Evolutionary conservation across 192 early-diverging fungal species (phyloP).

Genomic region (Mortierella claussenii): DNA sequence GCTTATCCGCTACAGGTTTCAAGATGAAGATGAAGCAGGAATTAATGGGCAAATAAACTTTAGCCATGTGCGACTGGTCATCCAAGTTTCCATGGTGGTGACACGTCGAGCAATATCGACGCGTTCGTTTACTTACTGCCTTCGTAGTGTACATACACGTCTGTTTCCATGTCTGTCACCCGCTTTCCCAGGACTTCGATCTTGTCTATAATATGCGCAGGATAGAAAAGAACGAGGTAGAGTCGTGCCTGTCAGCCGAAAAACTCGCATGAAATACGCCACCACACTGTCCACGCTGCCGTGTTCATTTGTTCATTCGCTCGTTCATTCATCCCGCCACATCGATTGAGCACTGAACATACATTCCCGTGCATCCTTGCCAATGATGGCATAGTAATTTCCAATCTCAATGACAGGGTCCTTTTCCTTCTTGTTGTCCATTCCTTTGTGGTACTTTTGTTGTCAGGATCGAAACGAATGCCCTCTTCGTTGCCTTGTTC

Average conservation of each 20-base stretch:
- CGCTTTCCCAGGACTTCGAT: conserved; percentile 48
- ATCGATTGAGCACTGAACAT: too few relatives aligned
- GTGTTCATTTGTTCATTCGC: not conserved
- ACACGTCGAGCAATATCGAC: too few relatives aligned
- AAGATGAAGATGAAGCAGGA: not conserved
- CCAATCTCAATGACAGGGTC: conserved; percentile 30
- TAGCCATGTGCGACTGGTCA: too few relatives aligned
- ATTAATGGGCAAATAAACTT: too few relatives aligned
- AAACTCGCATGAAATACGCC: too few relatives aligned
- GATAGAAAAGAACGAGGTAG: not conserved
- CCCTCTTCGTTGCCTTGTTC: too few relatives aligned
- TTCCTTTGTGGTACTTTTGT: too few relatives aligned
- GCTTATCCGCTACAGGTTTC: conserved; percentile 33
- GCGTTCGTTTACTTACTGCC: conserved; percentile 54
- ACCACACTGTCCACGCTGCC: too few relatives aligned
- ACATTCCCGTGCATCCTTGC: conserved; percentile 48
- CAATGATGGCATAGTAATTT: conserved; percentile 32
- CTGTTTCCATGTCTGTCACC: conserved; percentile 34
- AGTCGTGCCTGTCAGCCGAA: not conserved
- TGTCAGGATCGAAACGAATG: too few relatives aligned
- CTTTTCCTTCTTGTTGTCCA: conserved; percentile 25
- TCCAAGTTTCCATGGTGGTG: too few relatives aligned
- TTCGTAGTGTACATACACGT: conserved; percentile 47
- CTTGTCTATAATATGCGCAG: conserved; percentile 17
- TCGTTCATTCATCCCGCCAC: too few relatives aligned